phyloP scores from a whole-genome alignment of 106 monocot species.

The Allium sativum region DNA sequence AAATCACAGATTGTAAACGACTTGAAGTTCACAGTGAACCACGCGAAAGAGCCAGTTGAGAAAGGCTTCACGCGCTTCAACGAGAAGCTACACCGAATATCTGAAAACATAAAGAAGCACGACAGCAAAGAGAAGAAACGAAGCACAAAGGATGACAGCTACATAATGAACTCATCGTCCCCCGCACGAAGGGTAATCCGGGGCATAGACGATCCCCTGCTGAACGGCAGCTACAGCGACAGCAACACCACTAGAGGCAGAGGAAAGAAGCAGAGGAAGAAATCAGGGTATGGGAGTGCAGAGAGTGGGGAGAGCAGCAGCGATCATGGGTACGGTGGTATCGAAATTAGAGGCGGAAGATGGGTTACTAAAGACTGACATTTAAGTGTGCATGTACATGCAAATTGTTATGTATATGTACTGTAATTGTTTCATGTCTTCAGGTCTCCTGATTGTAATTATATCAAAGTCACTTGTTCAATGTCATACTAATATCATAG shows the following conservation, averaged over 20 bases:
- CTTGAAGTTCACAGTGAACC: constrained; percentile 87
- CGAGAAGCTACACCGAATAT: constrained; percentile 85
- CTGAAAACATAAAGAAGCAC: constrained; percentile 79
- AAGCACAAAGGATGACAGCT: constrained; percentile 72
- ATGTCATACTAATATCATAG: too few species aligned
- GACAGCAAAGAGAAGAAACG: constrained; percentile 47
- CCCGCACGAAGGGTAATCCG: constrained; percentile 39
- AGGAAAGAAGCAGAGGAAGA: constrained; percentile 35
- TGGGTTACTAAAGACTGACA: constrained; percentile 65
- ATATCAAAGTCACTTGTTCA: too few species aligned
- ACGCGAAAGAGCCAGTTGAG: constrained; percentile 91
- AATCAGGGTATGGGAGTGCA: constrained; percentile 60
- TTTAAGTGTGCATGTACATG: constrained; percentile 5
- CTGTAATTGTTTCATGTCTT: too few species aligned
- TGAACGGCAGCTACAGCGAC: constrained; percentile 56
- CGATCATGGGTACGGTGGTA: constrained; percentile 47
- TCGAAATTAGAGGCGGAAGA: constrained; percentile 50
- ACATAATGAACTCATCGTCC: constrained; percentile 32
- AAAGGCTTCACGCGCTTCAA: constrained; percentile 75
- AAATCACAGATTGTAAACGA: constrained; percentile 73
- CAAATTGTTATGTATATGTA: too few species aligned
- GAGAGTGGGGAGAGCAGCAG: constrained; percentile 86
- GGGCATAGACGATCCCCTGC: constrained; percentile 82
- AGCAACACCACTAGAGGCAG: constrained; percentile 20
- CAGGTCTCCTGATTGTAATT: too few species aligned